Conservation (phyloP, 2,329 filamentous ascomycete species). For the Colletotrichum liaoningense region DNA sequence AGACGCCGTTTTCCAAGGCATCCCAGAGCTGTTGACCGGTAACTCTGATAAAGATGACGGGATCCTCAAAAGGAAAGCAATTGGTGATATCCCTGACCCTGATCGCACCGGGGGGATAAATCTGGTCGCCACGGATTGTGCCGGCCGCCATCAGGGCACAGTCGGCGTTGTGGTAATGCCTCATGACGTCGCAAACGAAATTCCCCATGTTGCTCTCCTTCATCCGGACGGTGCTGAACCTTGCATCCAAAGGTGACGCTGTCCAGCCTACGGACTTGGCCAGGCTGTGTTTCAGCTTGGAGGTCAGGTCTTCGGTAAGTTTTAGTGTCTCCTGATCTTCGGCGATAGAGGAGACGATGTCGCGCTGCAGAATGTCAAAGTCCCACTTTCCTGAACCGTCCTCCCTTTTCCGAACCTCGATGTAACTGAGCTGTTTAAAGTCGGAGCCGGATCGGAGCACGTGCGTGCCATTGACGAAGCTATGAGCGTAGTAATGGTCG, state of each 20-base stretch:
- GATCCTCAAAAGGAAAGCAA: slow-evolving; percentile 94
- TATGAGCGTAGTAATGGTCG: slow-evolving; percentile 89
- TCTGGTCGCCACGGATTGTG: slow-evolving; percentile 88
- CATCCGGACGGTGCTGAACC: slow-evolving; percentile 84
- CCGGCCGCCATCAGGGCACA: slow-evolving; percentile 87
- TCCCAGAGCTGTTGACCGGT: slow-evolving; percentile 78
- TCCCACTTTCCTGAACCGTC: slow-evolving; percentile 72
- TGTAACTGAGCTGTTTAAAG: slow-evolving; percentile 92
- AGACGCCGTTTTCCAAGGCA: slow-evolving; percentile 88
- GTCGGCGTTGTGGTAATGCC: slow-evolving; percentile 82
- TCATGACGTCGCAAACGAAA: slow-evolving; percentile 93
- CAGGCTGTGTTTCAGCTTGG: slow-evolving; percentile 79
- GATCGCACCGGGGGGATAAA: slow-evolving; percentile 85
- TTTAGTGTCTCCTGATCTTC: slow-evolving; percentile 70
- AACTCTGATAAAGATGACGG: slow-evolving; percentile 81
- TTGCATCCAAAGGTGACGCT: slow-evolving; percentile 82
- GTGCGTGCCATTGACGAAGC: slow-evolving; percentile 81
- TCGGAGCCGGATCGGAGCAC: slow-evolving; percentile 90
- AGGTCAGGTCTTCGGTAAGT: slow-evolving; percentile 76
- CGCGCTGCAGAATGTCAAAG: slow-evolving; percentile 80
- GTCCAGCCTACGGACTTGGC: slow-evolving; percentile 89
- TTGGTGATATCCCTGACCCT: slow-evolving; percentile 85
- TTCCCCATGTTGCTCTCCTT: slow-evolving; percentile 88
- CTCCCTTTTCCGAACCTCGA: slow-evolving; percentile 76
- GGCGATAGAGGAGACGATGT: slow-evolving; percentile 76